These are phyloP conservation scores for Lactifluus piperatus DNA, from an alignment of 768 basidiomycete genomes.

Conservation along the genomic window DNA sequence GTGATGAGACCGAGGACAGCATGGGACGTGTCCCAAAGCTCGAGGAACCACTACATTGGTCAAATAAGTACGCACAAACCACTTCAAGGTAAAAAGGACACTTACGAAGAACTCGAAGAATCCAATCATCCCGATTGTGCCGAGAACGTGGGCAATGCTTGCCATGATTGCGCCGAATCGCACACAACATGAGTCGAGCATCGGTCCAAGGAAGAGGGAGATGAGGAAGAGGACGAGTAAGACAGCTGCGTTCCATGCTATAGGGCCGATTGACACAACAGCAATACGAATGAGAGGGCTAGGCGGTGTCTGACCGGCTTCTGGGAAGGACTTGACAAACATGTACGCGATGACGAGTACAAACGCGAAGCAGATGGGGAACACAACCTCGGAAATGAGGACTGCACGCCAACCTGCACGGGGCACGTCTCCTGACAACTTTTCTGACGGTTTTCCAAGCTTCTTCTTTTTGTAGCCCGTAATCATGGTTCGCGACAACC, in stretches of 20 bases:
- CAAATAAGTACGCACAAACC: neutral
- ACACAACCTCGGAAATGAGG: conserved; percentile 77
- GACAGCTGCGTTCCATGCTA: conserved; percentile 91
- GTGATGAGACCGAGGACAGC: conserved; percentile 89
- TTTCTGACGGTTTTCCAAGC: conserved; percentile 94
- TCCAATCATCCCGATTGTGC: conserved; percentile 78
- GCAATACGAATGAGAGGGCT: conserved; percentile 89
- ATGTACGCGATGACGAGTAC: conserved; percentile 85
- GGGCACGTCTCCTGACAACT: conserved; percentile 90
- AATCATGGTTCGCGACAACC: conserved; percentile 94
- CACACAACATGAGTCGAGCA: conserved; percentile 75
- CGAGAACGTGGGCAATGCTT: conserved; percentile 74
- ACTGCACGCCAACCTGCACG: conserved; percentile 90
- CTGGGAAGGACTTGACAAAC: conserved; percentile 86
- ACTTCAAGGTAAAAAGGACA: conserved; percentile 13
- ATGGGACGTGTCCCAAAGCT: conserved; percentile 94
- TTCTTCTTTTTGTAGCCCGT: conserved; percentile 99
- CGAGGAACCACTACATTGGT: conserved; percentile 76
- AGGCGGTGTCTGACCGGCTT: conserved; percentile 54
- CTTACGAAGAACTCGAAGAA: conserved; percentile 95
- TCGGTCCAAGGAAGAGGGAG: conserved; percentile 88
- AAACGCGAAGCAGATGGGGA: conserved; percentile 77
- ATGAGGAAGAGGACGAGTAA: conserved; percentile 82
- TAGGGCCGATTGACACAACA: conserved; percentile 86
- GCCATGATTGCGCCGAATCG: conserved; percentile 92